A percentile compares a stretch with the other conserved stretches of the same genome.
phyloP scores from a whole-genome alignment of 768 basidiomycete species.

The Auricularia cornea region DNA sequence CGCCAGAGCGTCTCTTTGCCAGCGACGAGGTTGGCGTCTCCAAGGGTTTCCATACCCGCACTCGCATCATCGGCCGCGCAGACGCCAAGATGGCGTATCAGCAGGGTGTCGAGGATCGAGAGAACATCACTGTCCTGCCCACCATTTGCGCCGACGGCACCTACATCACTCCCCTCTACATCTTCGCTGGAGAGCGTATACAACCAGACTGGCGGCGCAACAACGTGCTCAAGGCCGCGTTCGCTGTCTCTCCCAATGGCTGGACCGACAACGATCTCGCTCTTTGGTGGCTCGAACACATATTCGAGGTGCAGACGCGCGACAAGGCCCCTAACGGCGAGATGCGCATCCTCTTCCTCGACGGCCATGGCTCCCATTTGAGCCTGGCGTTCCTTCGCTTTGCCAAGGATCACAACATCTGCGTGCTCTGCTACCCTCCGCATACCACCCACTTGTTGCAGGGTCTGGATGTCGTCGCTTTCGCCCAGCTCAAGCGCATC shows the following conservation, averaged over 20 bases:
- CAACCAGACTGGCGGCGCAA: slow-evolving; percentile 1
- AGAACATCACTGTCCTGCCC: slow-evolving; percentile 10
- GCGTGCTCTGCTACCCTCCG: slow-evolving; percentile 28
- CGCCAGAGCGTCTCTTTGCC: background rate
- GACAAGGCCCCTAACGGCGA: slow-evolving; percentile 8
- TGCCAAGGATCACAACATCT: slow-evolving; percentile 20
- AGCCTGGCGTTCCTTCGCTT: slow-evolving; percentile 25
- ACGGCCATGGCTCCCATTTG: slow-evolving; percentile 32
- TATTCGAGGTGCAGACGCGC: slow-evolving; percentile 24
- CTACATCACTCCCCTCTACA: slow-evolving; percentile 6
- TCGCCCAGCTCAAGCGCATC: slow-evolving; percentile 23
- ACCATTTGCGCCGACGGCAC: slow-evolving; percentile 15
- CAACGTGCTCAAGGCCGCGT: slow-evolving; percentile 17
- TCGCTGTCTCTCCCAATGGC: slow-evolving; percentile 26
- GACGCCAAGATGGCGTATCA: background rate
- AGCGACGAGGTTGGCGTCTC: background rate
- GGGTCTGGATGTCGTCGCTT: slow-evolving; percentile 30
- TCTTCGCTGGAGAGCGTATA: slow-evolving; percentile 10
- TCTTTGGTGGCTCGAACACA: slow-evolving; percentile 24
- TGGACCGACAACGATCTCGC: slow-evolving; percentile 35
- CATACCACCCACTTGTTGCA: slow-evolving; percentile 32
- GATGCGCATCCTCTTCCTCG: slow-evolving; percentile 27
- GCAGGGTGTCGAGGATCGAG: slow-evolving; percentile 7
- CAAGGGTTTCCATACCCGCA: background rate
- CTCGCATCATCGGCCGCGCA: background rate